Evolutionary conservation across 2,329 filamentous ascomycete genomes (phyloP), one percentile per base, ranked within the genome.

Genomic region (Penicillium sp.): DNA sequence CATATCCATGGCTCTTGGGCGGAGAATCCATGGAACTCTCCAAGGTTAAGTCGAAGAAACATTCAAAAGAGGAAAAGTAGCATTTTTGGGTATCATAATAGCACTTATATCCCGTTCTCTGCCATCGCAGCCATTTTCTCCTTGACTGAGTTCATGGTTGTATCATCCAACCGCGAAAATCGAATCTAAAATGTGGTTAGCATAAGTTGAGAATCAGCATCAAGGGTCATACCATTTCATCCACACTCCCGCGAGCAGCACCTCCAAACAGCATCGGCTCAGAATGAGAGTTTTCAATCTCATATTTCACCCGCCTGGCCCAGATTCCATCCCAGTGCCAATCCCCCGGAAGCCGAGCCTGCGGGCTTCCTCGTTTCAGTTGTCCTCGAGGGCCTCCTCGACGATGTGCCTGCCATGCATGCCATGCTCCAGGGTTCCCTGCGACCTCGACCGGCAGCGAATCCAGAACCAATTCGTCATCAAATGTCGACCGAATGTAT

Each of bases 281-380:
- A 1, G 90, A 90, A 49, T 91, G 76, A 68, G 91, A 96, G 10
- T 84, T 82, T 50, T 87, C 84, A 43, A 97, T 84, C 19, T 89
- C 89, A 72, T 88, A 90, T 73, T 85, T 87, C 1, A 96, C 92
- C 53, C 93, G 84, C 62, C 92, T 88, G 71, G 95, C 90, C 93
- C 93, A 99, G 0, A 97, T 93, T 0, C 93, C 92, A 68, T 96
- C 91, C 93, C 93, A 97, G 70, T 96, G 96, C 93, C 93, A 97
- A 67, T 96, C 89, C 7, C 89, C 90, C 0, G 91, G 91, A 49
- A 83, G 80, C 59, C 87, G 76, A 36, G 75, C 68, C 62, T 71
- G 72, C 50, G 68, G 78, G 58, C 76, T 84, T 71, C 70, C 77
- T 77, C 59, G 75, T 67, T 74, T 82, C 66, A 66, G 72, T 16